These are phyloP conservation scores for Annulohypoxylon nitens DNA, from an alignment of 495 filamentous ascomycete genomes.

Conservation along the genomic window DNA sequence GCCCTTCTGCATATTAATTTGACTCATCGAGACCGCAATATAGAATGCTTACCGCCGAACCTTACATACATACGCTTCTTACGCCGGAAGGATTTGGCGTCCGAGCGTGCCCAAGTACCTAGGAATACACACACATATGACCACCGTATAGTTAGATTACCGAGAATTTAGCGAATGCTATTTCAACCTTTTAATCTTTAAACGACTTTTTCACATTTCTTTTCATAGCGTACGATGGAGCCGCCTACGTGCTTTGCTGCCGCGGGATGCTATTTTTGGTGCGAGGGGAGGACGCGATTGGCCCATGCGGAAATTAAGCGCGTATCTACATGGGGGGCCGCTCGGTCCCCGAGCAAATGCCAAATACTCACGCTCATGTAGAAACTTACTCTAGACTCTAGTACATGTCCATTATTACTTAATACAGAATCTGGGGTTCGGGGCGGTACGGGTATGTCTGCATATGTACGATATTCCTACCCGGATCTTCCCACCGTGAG, in stretches of 20 bases:
- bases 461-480: slow-evolving; percentile 2
- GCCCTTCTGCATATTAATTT: background rate
- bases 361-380: background rate
- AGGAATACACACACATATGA: background rate
- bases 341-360: background rate
- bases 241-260: slow-evolving; percentile 12
- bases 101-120: background rate
- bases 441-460: slow-evolving; percentile 10
- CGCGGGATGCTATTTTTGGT: slow-evolving; percentile 37
- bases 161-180: background rate
- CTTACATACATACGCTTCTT: background rate
- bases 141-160: background rate
- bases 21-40: slow-evolving; percentile 6
- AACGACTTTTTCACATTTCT: slow-evolving; percentile 19
- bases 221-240: slow-evolving; percentile 22
- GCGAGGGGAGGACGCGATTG: slow-evolving; percentile 13
- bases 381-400: background rate
- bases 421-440: slow-evolving; percentile 28
- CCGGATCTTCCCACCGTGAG: background rate
- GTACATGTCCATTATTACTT: background rate
- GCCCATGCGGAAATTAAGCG: slow-evolving; percentile 26
- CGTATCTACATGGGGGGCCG: slow-evolving; percentile 10
- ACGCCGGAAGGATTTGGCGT: slow-evolving; percentile 7
- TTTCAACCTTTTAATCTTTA: background rate
- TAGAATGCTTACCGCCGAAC: slow-evolving; percentile 8